Base-by-base conservation (phyloP, 441 rosid genomes). In the Melianthus villosus region DNA sequence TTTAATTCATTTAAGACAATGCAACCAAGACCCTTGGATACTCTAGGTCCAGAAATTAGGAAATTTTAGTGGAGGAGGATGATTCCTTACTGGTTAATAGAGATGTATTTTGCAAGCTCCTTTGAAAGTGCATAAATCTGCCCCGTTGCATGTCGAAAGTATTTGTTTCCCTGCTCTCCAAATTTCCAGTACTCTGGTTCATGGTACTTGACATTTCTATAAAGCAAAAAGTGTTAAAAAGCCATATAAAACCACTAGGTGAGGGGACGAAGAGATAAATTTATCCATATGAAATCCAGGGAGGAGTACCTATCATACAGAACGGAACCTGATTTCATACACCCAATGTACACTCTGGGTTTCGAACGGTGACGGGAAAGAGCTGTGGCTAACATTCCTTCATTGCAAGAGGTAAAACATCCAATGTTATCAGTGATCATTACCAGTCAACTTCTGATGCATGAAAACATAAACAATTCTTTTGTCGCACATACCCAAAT, bases 121-220 rank as follows among this genome's bases (percentile, higher is more conserved):
- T 54, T 57, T 0, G 94, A 81, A 48, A 84, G 68, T 48, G 67
- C 91, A 29, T 73, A 75, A 69, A 84, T 69, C 69, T 84, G 96
- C 7, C 93, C 91, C 16, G 91, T 84, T 35, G 98, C 98, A 70
- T 91, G 89, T 27, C 84, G 77, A 29, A 84, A 82, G 60, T 91
- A 91, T 66, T 94, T 84, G 71, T 52, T 11, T 41, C 34, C 82
- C 84, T 56, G 71, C 79, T 84, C 84, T 3, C 98, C 98, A 15
- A 89, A 89, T 57, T 84, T 89, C 98, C 96, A 89, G 96, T 96
- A 82, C 50, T 89, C 89, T 38, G 93, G 93, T 56, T 89, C 98
- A 48, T 77, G 77, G 96, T 96, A 89, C 66, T 71, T 82, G 52
- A 67, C 83, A 55, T 56, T 71, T 64, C 98, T 89, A 76, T 57